Conservation (phyloP, 2,329 filamentous ascomycete species). For the Penicillium paneum region DNA sequence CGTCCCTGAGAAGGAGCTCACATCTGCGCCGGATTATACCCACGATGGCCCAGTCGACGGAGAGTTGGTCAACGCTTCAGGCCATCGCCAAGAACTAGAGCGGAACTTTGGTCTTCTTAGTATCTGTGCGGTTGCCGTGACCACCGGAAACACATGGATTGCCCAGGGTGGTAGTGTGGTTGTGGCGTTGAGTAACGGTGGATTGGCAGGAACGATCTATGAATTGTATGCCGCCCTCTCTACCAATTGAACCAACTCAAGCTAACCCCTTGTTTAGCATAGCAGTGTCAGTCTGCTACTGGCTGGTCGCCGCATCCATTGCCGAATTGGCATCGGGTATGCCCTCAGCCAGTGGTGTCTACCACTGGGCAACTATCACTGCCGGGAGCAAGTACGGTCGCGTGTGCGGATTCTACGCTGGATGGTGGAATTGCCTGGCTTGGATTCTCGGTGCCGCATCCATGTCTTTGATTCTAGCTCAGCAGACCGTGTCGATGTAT, state of each 20-base stretch:
- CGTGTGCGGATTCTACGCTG: constrained; percentile 47
- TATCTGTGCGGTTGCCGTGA: constrained; percentile 59
- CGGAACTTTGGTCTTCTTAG: constrained; percentile 61
- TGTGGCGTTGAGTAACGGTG: constrained; percentile 59
- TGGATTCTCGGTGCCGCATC: constrained; percentile 64
- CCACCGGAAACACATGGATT: constrained; percentile 64
- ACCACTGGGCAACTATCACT: constrained; percentile 61
- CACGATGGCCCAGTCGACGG: constrained; percentile 19
- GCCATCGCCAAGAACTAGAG: constrained; percentile 61
- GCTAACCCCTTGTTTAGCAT: constrained; percentile 32
- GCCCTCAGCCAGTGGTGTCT: constrained; percentile 59
- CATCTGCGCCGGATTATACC: constrained; percentile 25
- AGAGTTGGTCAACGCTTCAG: constrained; percentile 59
- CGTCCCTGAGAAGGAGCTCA: constrained; percentile 26
- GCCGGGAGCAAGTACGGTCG: constrained; percentile 54
- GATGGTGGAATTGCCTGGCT: constrained; percentile 45
- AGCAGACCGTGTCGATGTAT: constrained; percentile 61
- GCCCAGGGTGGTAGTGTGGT: constrained; percentile 60
- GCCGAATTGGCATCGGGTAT: constrained; percentile 61
- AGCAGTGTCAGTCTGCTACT: constrained; percentile 53
- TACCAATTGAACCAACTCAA: neutral
- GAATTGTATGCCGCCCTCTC: constrained; percentile 48
- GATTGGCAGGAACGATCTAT: constrained; percentile 60
- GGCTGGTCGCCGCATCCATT: constrained; percentile 56
- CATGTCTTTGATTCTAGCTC: constrained; percentile 57